Evolutionary conservation across 495 filamentous ascomycete species (phyloP), one percentile per base, ranked within the genome.

Genomic region (Xylaria palmicola): DNA sequence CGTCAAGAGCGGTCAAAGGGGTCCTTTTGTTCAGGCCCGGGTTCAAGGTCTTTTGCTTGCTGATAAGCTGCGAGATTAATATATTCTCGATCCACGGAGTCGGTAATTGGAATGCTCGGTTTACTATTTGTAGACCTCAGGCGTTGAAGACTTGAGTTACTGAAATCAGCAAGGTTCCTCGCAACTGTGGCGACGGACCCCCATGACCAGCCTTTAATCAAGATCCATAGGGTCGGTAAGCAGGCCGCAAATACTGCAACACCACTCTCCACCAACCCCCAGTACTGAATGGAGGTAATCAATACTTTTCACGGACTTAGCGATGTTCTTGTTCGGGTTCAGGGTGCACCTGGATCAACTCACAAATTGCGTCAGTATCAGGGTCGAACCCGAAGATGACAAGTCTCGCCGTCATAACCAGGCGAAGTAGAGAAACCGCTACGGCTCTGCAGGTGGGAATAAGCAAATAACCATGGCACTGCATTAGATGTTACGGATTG

Each of bases 261-360:
- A 3, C 37, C 39, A 19, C 54, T 44, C 27, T 63, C 61, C 6
- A 63, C 47, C 36, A 63, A 52, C 12, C 61, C 61, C 61, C 61
- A 63, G 47, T 63, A 63, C 4, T 59, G 45, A 32, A 13, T 43
- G 20, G 29, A 17, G 1, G 61, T 63, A 22, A 59, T 53, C 4
- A 44, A 36, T 19, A 63, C 61, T 63, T 48, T 30, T 37, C 45
- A 6, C 4, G 4, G 22, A 48, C 45, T n/a, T 24, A 37, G n/a
- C n/a, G n/a, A n/a, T n/a, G 4, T 57, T 6, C 12, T 43, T 29
- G 19, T 30, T 17, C 12, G 1, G 1, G 17, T 1, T 1, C 6
- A 3, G 24, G 12, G 12, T 9, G 13, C 12, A 30, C 19, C 12
- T n/a, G 30, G 22, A 4, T 10, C 1, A 27, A 30, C 6, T 48